phyloP scores from a whole-genome alignment of 1,284 basidiomycete species.

The Boletus mariae region DNA sequence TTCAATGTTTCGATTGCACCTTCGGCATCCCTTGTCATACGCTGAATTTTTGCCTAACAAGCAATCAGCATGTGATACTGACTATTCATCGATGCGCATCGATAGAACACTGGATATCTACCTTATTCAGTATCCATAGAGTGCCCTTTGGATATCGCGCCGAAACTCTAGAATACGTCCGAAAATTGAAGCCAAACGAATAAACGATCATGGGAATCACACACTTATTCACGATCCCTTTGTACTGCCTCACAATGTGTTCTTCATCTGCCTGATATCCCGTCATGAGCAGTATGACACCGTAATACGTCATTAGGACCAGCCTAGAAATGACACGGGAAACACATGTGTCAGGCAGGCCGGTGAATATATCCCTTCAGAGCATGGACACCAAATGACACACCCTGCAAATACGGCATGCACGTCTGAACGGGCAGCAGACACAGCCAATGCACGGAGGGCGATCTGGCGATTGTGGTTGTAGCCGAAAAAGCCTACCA shows the following conservation, averaged over 20 bases:
- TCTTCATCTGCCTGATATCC: slow-evolving; percentile 73
- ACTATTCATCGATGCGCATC: not conserved
- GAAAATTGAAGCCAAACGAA: not conserved
- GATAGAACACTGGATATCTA: slow-evolving; percentile 25
- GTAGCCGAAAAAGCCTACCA: slow-evolving; percentile 73
- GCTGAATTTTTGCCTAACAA: slow-evolving; percentile 67
- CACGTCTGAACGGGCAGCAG: slow-evolving; percentile 61
- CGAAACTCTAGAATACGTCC: slow-evolving; percentile 39
- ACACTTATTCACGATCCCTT: slow-evolving; percentile 57
- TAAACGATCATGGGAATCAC: slow-evolving; percentile 14
- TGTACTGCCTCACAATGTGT: slow-evolving; percentile 60
- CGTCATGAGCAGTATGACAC: slow-evolving; percentile 62
- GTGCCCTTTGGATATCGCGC: slow-evolving; percentile 63
- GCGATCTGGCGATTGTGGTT: slow-evolving; percentile 66
- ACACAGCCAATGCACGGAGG: slow-evolving; percentile 62
- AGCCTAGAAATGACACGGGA: slow-evolving; percentile 39
- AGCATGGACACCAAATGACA: not conserved
- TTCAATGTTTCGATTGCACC: slow-evolving; percentile 61
- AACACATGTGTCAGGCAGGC: not conserved
- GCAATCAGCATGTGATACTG: not conserved
- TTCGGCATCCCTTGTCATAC: slow-evolving; percentile 61
- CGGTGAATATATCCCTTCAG: not conserved
- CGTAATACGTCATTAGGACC: slow-evolving; percentile 76
- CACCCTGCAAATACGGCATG: slow-evolving; percentile 74
- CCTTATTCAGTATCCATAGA: slow-evolving; percentile 72